phyloP scores from a whole-genome alignment of 225 moss, liverwort and hornwort genomes.

The Polytrichum formosum region DNA sequence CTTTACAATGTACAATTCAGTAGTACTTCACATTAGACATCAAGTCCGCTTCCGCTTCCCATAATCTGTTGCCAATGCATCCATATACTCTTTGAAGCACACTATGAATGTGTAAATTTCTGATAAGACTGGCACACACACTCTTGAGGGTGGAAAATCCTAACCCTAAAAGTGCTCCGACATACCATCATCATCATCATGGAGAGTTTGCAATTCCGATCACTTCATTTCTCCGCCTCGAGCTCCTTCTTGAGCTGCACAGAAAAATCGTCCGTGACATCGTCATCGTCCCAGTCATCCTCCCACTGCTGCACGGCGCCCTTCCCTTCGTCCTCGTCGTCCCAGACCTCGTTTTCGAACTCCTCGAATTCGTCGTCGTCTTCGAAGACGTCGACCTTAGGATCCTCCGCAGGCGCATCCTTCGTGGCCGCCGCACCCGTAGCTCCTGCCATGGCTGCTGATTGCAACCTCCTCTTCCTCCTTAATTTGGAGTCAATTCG shows the following conservation, averaged over 20 bases:
- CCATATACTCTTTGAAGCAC: too few species aligned
- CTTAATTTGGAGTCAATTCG: neutral
- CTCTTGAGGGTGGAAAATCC: too few species aligned
- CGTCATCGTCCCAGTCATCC: slow-evolving; percentile 75
- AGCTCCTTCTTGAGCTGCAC: slow-evolving; percentile 55
- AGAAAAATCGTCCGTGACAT: slow-evolving; percentile 67
- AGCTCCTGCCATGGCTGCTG: slow-evolving; percentile 9
- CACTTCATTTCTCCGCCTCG: slow-evolving; percentile 13
- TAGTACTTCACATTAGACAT: too few species aligned
- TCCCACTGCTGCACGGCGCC: slow-evolving; percentile 62
- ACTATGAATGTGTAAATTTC: too few species aligned
- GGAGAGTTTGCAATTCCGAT: neutral
- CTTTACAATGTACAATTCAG: too few species aligned
- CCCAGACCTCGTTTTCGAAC: slow-evolving; percentile 58
- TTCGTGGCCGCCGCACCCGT: slow-evolving; percentile 15
- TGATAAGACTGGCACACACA: too few species aligned
- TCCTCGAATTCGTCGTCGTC: slow-evolving; percentile 64
- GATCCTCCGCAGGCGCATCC: slow-evolving; percentile 34
- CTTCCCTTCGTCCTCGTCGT: slow-evolving; percentile 51
- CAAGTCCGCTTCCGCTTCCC: too few species aligned
- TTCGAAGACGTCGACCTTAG: slow-evolving; percentile 53
- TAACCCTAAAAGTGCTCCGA: too few species aligned
- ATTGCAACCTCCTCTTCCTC: neutral
- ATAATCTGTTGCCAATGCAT: too few species aligned
- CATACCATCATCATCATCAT: too few species aligned